A percentile compares a stretch with the other conserved stretches of the same genome.
phyloP scores from a whole-genome alignment of 441 rosid species.

The Lagerstroemia fauriei region DNA sequence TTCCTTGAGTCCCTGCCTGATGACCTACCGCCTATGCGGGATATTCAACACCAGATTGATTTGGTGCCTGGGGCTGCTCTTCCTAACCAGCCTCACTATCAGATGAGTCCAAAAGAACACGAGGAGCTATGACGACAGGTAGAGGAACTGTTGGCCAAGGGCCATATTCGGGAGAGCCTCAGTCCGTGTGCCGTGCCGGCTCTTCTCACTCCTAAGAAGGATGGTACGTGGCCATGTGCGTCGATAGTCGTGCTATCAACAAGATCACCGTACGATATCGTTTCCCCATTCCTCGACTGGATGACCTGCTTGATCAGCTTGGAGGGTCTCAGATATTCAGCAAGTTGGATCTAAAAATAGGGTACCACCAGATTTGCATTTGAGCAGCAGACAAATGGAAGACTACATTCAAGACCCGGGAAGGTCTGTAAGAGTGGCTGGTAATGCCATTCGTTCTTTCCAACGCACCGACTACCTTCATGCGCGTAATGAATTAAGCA shows the following conservation, averaged over 20 bases:
- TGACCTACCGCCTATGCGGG: too few relatives aligned
- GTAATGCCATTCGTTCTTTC: background rate
- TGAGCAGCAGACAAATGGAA: background rate
- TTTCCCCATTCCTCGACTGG: too few relatives aligned
- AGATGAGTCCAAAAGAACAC: too few relatives aligned
- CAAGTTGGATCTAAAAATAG: background rate
- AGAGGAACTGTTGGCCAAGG: background rate
- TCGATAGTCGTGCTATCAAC: too few relatives aligned
- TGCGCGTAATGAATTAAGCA: background rate
- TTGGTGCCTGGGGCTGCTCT: too few relatives aligned
- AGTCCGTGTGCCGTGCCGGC: background rate
- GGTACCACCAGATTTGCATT: background rate
- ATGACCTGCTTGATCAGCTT: background rate
- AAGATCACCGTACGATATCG: too few relatives aligned
- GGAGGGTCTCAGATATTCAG: background rate
- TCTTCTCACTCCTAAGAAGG: background rate
- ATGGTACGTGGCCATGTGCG: too few relatives aligned
- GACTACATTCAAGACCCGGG: background rate
- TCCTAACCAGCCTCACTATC: too few relatives aligned
- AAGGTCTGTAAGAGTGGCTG: background rate
- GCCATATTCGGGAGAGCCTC: background rate
- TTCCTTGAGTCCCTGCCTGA: too few relatives aligned
- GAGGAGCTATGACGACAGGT: too few relatives aligned
- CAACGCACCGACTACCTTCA: background rate
- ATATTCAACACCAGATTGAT: too few relatives aligned